Base-by-base conservation (phyloP, 768 basidiomycete species). In the Tephrocybe sp. region DNA sequence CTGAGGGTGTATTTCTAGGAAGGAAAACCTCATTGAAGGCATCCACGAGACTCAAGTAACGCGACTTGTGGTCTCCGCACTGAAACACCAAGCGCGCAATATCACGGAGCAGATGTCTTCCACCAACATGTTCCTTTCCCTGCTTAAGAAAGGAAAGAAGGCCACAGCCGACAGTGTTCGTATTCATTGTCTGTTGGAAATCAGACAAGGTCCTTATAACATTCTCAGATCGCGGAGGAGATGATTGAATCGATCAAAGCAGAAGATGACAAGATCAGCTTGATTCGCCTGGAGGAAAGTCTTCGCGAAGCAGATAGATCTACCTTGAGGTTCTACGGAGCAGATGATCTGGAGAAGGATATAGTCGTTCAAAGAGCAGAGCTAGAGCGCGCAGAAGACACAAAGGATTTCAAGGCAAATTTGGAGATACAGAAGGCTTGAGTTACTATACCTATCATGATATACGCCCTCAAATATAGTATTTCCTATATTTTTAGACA, bases 11-110 rank as follows among this genome's bases (percentile, higher is more conserved):
- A 6, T 23, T 32, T 28, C 24, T 33, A 45, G 45, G 32, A 45
- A 45, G 32, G n/a, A 45, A 24, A 18, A 14, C 12, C 45, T 45
- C 32, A 45, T 45, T 23, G 45, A 33, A 34, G 45, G 30, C n/a
- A 45, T 45, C n/a, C 45, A 45, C 34, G 45, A 45, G n/a, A 45
- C 45, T 15, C 45, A 45, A 45, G 45, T 45, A 8, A 45, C 45
- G 6, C 45, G 45, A n/a, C n/a, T 30, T 5, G 28, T 30, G 28
- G 28, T 30, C 28, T 5, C 5, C 28, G 28, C 28, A 5, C 33
- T 45, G 9, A 45, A 45, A 45, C 17, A 45, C 12, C 45, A 45
- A 45, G 45, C 45, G 18, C 45, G 45, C 20, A 34, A 45, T 24
- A 45, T 45, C 30, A 45, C 45, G 11, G 45, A 45, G 30, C 28